Percentiles rank a stretch among this genome's conserved stretches.
Conservation (phyloP, 306 rosid genomes). For the Purshia tridentata region DNA sequence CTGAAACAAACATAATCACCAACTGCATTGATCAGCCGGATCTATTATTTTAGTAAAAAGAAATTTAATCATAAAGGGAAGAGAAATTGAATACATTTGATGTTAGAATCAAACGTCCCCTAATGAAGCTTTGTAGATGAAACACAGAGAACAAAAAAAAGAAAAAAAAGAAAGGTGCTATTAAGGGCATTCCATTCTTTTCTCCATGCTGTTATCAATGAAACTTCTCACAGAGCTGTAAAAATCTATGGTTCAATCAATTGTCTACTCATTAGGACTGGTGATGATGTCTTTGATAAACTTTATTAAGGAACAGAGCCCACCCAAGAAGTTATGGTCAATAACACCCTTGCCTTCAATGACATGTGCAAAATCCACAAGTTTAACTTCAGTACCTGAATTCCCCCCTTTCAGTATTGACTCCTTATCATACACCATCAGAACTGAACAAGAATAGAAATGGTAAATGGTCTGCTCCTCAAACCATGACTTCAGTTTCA, state of each 20-base stretch:
- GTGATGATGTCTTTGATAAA: constrained; percentile 49
- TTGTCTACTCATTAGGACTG: background rate
- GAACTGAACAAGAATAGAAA: constrained; percentile 66
- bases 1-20: background rate
- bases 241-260: background rate
- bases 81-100: background rate
- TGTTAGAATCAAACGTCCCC: background rate
- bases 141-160: background rate
- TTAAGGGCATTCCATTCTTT: background rate
- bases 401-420: constrained; percentile 28
- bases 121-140: background rate
- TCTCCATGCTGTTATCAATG: background rate
- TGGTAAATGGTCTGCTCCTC: constrained; percentile 75
- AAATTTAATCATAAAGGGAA: background rate
- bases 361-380: constrained; percentile 82
- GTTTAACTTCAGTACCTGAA: constrained; percentile 46
- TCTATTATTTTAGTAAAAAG: background rate
- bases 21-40: background rate
- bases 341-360: constrained; percentile 56
- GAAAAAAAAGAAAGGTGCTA: background rate
- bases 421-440: constrained; percentile 56
- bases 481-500: constrained; percentile 77
- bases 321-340: constrained; percentile 94
- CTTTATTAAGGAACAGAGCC: constrained; percentile 83
- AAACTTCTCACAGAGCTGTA: background rate